Evolutionary conservation across 1,139 yeast genomes (phyloP).

Genomic region (Casaregolazyma lundiana): DNA sequence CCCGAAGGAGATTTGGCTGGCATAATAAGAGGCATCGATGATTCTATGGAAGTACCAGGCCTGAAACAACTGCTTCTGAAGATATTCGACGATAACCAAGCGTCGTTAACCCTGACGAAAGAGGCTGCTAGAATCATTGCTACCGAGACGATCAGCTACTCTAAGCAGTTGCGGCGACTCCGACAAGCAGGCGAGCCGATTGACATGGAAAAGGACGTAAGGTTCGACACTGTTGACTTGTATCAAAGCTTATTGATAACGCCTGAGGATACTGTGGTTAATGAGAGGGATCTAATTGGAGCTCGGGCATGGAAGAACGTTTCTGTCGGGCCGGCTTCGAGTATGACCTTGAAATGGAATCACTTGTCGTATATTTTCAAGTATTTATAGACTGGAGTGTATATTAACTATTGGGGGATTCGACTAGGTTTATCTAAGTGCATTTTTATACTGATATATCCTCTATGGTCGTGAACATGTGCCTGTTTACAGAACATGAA

Average conservation of each 20-base stretch:
- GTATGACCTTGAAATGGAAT: constrained; percentile 11
- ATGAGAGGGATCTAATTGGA: constrained; percentile 15
- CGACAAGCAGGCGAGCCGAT: constrained; percentile 20
- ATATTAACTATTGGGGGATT: neutral
- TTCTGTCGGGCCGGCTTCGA: constrained; percentile 5
- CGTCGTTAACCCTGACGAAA: constrained; percentile 53
- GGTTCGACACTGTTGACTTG: constrained; percentile 10
- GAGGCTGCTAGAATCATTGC: constrained; percentile 60
- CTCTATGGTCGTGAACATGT: no score
- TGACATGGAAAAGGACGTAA: constrained; percentile 13
- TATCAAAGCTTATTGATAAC: constrained; percentile 12
- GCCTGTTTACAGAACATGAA: no score
- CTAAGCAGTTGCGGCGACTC: constrained; percentile 17
- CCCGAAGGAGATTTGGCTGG: constrained; percentile 51
- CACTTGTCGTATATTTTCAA: constrained; percentile 11
- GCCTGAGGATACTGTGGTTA: constrained; percentile 12
- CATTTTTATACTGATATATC: neutral
- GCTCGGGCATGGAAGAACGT: constrained; percentile 10
- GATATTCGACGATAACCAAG: constrained; percentile 61
- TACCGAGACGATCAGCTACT: constrained; percentile 45
- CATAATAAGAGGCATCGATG: constrained; percentile 62
- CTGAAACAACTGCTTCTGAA: constrained; percentile 56
- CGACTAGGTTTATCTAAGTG: neutral
- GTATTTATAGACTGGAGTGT: neutral
- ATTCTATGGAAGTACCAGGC: constrained; percentile 58